These are phyloP conservation scores for Castanea sativa DNA, from an alignment of 306 rosid species.

Conservation along the genomic window DNA sequence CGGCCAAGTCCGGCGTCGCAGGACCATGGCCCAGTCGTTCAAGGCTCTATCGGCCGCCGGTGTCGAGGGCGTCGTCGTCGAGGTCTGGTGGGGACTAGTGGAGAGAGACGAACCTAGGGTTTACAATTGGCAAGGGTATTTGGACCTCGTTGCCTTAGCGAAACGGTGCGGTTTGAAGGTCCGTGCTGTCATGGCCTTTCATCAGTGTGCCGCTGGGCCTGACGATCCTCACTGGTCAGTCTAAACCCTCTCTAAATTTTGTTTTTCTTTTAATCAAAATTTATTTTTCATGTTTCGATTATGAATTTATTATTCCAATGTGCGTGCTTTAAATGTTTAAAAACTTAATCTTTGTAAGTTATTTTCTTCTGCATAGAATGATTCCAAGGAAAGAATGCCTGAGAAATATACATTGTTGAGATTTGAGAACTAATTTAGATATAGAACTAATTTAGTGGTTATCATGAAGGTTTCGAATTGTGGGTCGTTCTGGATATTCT, in stretches of 20 bases:
- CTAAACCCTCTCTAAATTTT: neutral
- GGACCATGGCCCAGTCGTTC: constrained; percentile 48
- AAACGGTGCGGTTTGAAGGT: constrained; percentile 64
- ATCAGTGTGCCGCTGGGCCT: constrained; percentile 52
- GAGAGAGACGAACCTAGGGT: constrained; percentile 69
- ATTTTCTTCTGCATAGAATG: neutral
- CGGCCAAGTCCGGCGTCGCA: constrained; percentile 43
- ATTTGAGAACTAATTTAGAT: neutral
- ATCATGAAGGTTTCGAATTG: neutral
- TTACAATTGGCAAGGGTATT: constrained; percentile 77
- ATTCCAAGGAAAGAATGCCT: neutral
- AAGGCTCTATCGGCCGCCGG: constrained; percentile 65
- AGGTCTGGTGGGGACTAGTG: constrained; percentile 93
- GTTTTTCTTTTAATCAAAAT: neutral
- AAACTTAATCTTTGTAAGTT: too few relatives aligned
- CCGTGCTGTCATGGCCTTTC: constrained; percentile 77
- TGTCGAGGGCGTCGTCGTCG: constrained; percentile 84
- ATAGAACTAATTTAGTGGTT: neutral
- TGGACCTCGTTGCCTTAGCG: constrained; percentile 58
- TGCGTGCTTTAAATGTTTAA: too few relatives aligned
- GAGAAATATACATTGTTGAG: too few relatives aligned
- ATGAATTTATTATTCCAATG: too few relatives aligned
- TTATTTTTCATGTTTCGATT: too few relatives aligned
- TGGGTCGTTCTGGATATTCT: neutral
- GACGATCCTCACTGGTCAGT: constrained; percentile 67